Conservation (phyloP, 2,329 filamentous ascomycete genomes). For the Elsinoe batatas region DNA sequence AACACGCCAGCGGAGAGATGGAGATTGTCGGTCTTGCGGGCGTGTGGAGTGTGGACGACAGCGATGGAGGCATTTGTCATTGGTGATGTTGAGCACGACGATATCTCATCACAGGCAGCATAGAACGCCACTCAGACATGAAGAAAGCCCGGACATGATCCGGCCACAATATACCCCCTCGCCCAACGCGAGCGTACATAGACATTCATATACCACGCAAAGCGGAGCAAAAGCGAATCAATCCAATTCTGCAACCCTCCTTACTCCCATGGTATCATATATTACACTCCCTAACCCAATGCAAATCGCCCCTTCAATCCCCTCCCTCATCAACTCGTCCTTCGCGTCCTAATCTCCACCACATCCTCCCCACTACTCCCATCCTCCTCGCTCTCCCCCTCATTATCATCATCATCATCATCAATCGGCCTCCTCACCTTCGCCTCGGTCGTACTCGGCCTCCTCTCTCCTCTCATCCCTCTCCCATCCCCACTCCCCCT, state of each 20-base stretch:
- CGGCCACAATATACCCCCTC: neutral
- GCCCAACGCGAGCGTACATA: neutral
- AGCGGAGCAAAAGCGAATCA: neutral
- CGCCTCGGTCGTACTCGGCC: slow-evolving; percentile 28
- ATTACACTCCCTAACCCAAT: neutral
- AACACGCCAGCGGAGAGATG: slow-evolving; percentile 44
- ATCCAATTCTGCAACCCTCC: neutral
- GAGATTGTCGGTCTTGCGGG: slow-evolving; percentile 65
- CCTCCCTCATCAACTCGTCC: slow-evolving; percentile 20
- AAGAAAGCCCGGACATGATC: neutral
- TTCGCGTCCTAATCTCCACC: slow-evolving; percentile 25
- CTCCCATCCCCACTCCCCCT: slow-evolving; percentile 26
- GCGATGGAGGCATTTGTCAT: slow-evolving; percentile 53
- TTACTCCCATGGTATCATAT: slow-evolving; percentile 5
- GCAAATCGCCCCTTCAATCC: neutral
- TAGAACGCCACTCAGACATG: neutral
- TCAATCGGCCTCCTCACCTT: slow-evolving; percentile 24
- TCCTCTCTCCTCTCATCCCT: slow-evolving; percentile 20
- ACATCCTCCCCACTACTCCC: slow-evolving; percentile 12
- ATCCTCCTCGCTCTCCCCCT: slow-evolving; percentile 19
- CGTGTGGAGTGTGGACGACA: slow-evolving; percentile 81
- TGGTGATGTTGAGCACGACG: slow-evolving; percentile 30
- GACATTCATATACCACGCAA: neutral
- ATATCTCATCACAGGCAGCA: neutral
- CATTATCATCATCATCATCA: slow-evolving; percentile 25